Conservation (phyloP, 768 basidiomycete species). For the Boletus bicolor region DNA sequence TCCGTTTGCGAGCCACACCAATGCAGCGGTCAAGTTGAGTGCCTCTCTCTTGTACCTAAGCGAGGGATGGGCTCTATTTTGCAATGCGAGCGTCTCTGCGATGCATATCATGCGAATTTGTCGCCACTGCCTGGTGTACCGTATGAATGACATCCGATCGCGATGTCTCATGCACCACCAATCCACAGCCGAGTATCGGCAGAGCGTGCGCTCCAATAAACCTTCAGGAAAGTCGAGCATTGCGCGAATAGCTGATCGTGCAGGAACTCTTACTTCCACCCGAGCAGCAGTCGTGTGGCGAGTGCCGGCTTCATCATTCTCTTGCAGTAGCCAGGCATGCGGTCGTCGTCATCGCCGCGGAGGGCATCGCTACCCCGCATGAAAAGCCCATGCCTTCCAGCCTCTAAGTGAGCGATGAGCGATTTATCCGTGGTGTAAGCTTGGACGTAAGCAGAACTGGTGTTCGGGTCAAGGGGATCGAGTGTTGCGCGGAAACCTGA, state of each 20-base stretch:
- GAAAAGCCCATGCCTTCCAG: conserved; percentile 4
- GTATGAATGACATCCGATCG: no score
- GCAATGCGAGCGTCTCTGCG: neutral
- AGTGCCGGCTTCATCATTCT: neutral
- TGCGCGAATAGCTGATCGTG: neutral
- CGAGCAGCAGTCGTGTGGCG: neutral
- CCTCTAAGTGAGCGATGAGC: conserved; percentile 4
- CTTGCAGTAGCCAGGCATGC: neutral
- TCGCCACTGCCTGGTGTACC: conserved; percentile 1
- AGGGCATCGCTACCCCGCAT: conserved; percentile 3
- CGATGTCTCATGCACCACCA: neutral
- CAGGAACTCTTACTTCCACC: conserved; percentile 2
- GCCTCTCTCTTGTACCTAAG: conserved; percentile 1
- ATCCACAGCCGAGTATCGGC: neutral
- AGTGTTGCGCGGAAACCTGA: neutral
- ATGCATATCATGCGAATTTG: conserved; percentile 6
- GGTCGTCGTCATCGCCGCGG: neutral
- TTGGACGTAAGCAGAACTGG: neutral
- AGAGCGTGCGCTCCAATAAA: neutral
- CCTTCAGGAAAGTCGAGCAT: conserved; percentile 4
- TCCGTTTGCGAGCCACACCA: conserved; percentile 7
- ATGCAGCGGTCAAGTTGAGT: conserved; percentile 4
- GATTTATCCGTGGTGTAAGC: conserved; percentile 7
- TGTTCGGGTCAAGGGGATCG: no score
- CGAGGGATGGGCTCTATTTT: neutral